Evolutionary conservation across 2,329 filamentous ascomycete species (phyloP).

Genomic region (Colletotrichum simmondsii): DNA sequence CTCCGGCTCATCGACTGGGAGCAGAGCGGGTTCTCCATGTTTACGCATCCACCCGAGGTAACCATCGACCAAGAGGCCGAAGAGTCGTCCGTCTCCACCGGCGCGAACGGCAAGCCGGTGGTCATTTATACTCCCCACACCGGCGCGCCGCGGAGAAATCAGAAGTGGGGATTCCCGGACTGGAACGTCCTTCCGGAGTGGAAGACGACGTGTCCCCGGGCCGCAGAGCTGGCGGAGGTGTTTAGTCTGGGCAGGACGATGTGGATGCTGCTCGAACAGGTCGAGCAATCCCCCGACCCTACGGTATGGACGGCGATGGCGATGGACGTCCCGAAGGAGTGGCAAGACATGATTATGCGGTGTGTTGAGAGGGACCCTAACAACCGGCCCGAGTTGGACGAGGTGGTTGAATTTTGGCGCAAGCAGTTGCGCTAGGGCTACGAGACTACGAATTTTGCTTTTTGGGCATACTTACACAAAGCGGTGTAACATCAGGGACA

Average conservation of each 20-base stretch:
- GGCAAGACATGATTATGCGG: conserved; percentile 26
- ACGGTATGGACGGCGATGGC: conserved; percentile 23
- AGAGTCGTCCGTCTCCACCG: not conserved
- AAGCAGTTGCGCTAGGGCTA: not conserved
- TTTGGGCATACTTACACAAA: not conserved
- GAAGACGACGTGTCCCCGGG: conserved; percentile 33
- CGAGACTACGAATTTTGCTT: not conserved
- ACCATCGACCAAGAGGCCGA: conserved; percentile 32
- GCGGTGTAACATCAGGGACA: not conserved
- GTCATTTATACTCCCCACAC: conserved; percentile 34
- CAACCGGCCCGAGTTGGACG: conserved; percentile 25
- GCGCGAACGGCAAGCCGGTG: not conserved
- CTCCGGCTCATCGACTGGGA: conserved; percentile 41
- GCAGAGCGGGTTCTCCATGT: conserved; percentile 38
- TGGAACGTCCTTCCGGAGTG: conserved; percentile 38
- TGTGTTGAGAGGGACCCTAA: conserved; percentile 33
- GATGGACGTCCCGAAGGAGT: conserved; percentile 25
- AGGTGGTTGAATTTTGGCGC: conserved; percentile 34
- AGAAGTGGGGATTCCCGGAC: conserved; percentile 29
- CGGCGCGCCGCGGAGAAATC: conserved; percentile 30
- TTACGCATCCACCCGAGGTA: conserved; percentile 35
- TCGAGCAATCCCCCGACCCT: conserved; percentile 27
- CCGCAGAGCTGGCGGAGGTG: conserved; percentile 37
- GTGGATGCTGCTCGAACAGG: conserved; percentile 37
- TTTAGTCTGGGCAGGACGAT: conserved; percentile 36